These are phyloP conservation scores for Aspergillus sparsus DNA, from an alignment of 495 filamentous ascomycete species.

Conservation along the genomic window DNA sequence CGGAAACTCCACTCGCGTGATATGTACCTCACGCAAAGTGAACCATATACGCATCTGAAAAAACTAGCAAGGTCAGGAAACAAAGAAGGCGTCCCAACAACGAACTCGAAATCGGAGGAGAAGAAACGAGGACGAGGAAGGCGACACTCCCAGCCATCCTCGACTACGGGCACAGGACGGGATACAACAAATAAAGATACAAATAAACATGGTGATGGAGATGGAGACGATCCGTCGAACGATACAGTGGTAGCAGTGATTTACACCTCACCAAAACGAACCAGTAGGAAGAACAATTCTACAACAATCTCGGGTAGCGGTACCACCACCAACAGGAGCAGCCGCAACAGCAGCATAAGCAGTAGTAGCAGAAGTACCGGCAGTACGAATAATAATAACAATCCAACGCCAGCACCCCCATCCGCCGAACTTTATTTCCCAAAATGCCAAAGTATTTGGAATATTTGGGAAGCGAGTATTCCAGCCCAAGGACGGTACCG, in stretches of 20 bases:
- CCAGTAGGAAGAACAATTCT: no score
- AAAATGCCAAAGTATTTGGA: neutral
- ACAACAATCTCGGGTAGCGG: no score
- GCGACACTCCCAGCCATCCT: neutral
- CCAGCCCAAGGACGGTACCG: slow-evolving; percentile 10
- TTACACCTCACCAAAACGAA: slow-evolving; percentile 7
- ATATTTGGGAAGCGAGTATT: slow-evolving; percentile 9
- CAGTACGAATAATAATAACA: slow-evolving; percentile 1
- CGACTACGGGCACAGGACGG: no score
- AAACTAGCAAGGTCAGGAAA: neutral
- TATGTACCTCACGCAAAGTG: slow-evolving; percentile 38
- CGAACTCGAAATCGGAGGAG: neutral
- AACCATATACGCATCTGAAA: slow-evolving; percentile 22
- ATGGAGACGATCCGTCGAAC: neutral
- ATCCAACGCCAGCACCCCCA: neutral
- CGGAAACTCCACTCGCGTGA: slow-evolving; percentile 35
- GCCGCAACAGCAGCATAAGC: no score
- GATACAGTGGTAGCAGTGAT: slow-evolving; percentile 18
- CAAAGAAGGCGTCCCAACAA: neutral
- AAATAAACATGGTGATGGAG: neutral
- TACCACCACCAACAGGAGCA: no score
- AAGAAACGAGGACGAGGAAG: neutral
- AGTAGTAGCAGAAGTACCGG: no score
- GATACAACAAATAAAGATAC: neutral
- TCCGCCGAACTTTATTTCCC: slow-evolving; percentile 17